Conservation (phyloP, 73 alveolate genomes). For the Symbiodinium natans region DNA sequence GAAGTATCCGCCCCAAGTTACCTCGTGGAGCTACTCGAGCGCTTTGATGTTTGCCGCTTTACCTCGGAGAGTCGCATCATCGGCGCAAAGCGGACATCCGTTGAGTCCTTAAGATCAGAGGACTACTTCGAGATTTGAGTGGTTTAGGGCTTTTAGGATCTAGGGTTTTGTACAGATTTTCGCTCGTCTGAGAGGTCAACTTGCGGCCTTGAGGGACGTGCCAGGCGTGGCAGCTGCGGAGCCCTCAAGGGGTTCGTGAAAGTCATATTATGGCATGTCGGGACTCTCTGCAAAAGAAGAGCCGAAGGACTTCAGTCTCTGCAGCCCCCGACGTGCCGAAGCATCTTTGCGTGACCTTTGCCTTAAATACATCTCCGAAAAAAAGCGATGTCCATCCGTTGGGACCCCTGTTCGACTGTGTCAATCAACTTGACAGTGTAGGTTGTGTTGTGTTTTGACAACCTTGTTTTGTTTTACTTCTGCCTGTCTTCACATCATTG, state of each 20-base stretch:
- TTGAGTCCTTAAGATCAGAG: background rate
- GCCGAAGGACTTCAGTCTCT: background rate
- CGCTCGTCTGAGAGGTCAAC: background rate
- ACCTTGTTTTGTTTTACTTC: too few species aligned
- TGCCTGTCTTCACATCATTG: too few species aligned
- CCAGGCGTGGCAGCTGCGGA: background rate
- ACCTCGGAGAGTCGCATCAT: background rate
- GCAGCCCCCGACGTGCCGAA: background rate
- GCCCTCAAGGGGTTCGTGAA: background rate
- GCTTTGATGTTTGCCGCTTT: background rate
- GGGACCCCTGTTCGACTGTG: background rate
- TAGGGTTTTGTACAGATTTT: background rate
- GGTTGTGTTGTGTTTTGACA: too few species aligned
- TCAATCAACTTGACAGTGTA: too few species aligned
- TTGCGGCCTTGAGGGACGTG: background rate
- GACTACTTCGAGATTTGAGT: background rate
- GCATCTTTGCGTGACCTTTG: background rate
- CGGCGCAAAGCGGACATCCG: background rate
- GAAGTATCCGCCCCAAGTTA: background rate
- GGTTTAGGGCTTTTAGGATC: background rate
- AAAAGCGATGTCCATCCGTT: background rate
- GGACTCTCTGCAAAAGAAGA: background rate
- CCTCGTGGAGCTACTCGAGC: background rate
- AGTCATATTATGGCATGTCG: background rate
- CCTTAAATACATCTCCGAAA: background rate